Evolutionary conservation across 176 grass and related monocot species (phyloP).

Genomic region (Rhynchospora tenuis): DNA sequence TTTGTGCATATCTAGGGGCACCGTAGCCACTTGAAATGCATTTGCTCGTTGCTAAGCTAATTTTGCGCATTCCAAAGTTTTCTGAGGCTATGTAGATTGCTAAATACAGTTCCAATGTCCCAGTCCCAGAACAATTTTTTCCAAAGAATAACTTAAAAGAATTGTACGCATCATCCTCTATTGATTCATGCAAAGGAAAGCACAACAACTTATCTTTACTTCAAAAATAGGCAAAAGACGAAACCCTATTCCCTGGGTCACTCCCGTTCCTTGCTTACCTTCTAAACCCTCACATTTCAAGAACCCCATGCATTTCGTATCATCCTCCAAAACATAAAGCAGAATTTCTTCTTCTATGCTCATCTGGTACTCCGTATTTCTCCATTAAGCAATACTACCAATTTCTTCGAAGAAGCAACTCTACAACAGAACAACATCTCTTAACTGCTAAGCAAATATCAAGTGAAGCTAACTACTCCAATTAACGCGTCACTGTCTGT

Average conservation of each 20-base stretch:
- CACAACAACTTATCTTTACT: not conserved
- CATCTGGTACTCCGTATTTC: not conserved
- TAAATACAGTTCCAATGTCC: not conserved
- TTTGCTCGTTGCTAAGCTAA: not conserved
- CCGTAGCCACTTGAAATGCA: no score
- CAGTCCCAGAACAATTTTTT: not conserved
- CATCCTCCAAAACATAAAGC: not conserved
- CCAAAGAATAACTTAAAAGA: not conserved
- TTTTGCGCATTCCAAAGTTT: not conserved
- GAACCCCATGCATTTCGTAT: not conserved
- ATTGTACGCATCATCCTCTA: not conserved
- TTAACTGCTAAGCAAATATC: conserved; percentile 16
- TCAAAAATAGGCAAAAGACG: not conserved
- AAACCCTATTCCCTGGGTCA: not conserved
- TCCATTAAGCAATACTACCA: not conserved
- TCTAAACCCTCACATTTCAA: not conserved
- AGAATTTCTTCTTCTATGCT: not conserved
- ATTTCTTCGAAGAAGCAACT: conserved; percentile 14
- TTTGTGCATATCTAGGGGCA: not conserved
- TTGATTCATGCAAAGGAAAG: not conserved
- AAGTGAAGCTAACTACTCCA: not conserved
- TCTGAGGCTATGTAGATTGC: not conserved
- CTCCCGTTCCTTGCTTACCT: not conserved
- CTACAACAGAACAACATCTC: not conserved
- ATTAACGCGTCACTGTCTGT: not conserved